A percentile compares a stretch with the other conserved stretches of the same genome.
These are phyloP conservation scores for Geoglossum cookeanum DNA, from an alignment of 2,329 filamentous ascomycete genomes.

Conservation along the genomic window DNA sequence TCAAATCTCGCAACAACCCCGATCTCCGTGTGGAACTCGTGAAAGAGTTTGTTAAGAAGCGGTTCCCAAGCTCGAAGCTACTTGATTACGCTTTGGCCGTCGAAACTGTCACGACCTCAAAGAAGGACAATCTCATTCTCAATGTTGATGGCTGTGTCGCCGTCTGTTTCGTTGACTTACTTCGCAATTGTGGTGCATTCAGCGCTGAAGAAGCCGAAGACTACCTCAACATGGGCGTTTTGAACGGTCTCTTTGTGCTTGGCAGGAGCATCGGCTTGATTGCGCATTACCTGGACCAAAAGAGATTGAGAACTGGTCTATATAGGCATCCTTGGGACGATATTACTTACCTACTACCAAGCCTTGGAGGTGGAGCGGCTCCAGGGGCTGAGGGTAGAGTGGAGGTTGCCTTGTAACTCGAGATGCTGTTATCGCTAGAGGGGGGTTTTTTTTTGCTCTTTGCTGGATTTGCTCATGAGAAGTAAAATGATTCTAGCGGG, in stretches of 20 bases:
- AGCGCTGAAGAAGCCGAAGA: conserved; percentile 91
- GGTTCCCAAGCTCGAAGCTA: conserved; percentile 95
- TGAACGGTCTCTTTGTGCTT: conserved; percentile 97
- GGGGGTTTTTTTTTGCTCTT: not conserved
- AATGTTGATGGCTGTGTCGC: conserved; percentile 98
- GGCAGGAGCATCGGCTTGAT: conserved; percentile 96
- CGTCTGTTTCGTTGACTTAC: conserved; percentile 94
- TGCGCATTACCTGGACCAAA: conserved; percentile 99
- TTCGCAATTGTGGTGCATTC: conserved; percentile 97
- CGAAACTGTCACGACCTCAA: conserved; percentile 93
- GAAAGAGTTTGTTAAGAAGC: conserved; percentile 94
- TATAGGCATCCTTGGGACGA: conserved; percentile 99
- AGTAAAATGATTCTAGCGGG: not conserved
- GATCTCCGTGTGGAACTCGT: conserved; percentile 98
- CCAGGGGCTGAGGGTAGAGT: conserved; percentile 70
- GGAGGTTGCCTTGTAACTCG: conserved; percentile 55
- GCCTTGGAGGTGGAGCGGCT: conserved; percentile 48
- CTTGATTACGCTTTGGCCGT: conserved; percentile 97
- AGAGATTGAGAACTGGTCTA: conserved; percentile 92
- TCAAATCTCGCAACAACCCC: conserved; percentile 99
- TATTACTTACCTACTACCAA: conserved; percentile 85
- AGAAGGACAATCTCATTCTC: conserved; percentile 99
- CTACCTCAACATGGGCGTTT: conserved; percentile 96
- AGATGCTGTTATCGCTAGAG: not conserved
- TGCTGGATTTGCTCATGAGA: not conserved